Base-by-base conservation (phyloP, 1,284 basidiomycete species). In the Ustilago nuda region DNA sequence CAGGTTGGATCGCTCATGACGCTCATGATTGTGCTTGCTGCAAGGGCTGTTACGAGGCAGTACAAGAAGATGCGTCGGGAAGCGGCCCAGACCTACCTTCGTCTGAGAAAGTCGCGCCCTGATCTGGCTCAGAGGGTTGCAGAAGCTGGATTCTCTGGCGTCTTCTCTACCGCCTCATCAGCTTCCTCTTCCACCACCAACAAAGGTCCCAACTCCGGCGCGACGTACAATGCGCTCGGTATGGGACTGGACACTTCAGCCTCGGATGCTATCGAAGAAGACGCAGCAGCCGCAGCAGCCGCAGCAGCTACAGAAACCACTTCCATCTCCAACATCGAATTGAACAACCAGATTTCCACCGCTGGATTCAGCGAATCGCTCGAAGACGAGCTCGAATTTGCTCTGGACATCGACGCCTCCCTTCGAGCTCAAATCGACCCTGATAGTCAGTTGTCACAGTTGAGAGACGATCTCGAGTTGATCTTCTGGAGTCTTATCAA, bases 401-500 rank as follows among this genome's bases (percentile, higher is more conserved):
- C 65, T 32, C 52, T 78, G 4, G 76, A 74, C 15, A 33, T 45
- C 2, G 76, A 78, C 37, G 43, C 67, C 6, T 27, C 55, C 30
- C 43, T 78, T 37, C 64, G 72, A 17, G 51, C 61, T 2, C 57
- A 72, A 60, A 58, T 78, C 19, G 76, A 78, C n/a, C 76, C 76
- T 1, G 72, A 78, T 4, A 56, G 68, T 2, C 55, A 66, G 35
- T 39, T 78, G 39, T 53, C 65, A 1, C 15, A 37, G 9, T 41
- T 78, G 58, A 57, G 68, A 17, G 72, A 78, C 30, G 76, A 78
- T 39, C 55, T 78, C 8, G 76, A 78, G 45, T 51, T 78, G n/a
- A 66, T 74, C 54, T 78, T 78, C 39, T 78, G 72, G 72, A 67
- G 61, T 32, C 48, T 78, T n/a, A 56, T 78, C 67, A 78, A 78